Base-by-base conservation (phyloP, 2,329 filamentous ascomycete genomes). In the Colletotrichum tropicicola region DNA sequence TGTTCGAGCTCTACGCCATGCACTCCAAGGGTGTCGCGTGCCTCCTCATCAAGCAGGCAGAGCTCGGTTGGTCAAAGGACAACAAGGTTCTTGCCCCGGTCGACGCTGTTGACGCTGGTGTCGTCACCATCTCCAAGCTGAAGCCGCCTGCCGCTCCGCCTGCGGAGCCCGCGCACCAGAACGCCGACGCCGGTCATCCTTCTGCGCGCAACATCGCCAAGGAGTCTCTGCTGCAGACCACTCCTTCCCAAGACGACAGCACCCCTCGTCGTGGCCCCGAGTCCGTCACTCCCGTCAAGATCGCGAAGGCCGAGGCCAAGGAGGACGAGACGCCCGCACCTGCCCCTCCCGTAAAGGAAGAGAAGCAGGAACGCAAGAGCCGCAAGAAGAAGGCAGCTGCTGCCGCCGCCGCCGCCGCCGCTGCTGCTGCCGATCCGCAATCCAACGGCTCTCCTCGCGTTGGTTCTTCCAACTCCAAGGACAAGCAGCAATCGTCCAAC, bases 21-120 rank as follows among this genome's bases (percentile, higher is more conserved):
- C 95, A 99, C 78, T 98, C 96, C 10, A 97, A 94, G 80, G 96
- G 96, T 66, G 94, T 98, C n/a, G 94, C 94, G 17, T 95, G 92
- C 72, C 77, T 98, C 56, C 90, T 89, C 68, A 89, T 99, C 75
- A 95, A 92, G 76, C 93, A 95, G 75, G 88, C 90, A 54, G 95
- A 98, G 78, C 84, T 99, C 51, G 96, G 97, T 28, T 98, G 94
- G 94, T 91, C 91, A 70, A 88, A 89, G 70, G 93, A 98, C 67
- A 95, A 94, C 79, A 97, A 97, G 82, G 92, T 97, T 56, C 83
- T 97, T 39, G 83, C 90, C 57, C 86, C 91, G 0, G 87, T 96
- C 39, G 90, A 97, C 76, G 94, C 93, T 3, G 84, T 93, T 45
- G 84, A 90, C 56, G 85, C 89, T 58, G 93, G 92, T 8, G 81